Conservation (phyloP, 257 asterid species). For the Solanum clarkiae region DNA sequence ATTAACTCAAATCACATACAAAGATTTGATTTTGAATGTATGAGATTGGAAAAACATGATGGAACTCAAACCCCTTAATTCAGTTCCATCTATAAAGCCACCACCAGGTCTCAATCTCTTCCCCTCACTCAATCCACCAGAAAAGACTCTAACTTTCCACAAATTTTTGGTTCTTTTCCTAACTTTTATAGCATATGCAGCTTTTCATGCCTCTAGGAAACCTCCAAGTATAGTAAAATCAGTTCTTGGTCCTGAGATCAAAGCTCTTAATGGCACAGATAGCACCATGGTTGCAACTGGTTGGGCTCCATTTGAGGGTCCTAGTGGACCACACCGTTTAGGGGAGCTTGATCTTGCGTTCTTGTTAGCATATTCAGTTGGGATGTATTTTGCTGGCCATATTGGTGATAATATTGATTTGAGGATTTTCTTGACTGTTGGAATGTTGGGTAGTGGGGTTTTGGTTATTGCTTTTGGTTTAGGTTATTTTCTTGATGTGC, state of each 20-base stretch:
- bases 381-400: slow-evolving; percentile 87
- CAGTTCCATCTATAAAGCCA: slow-evolving; percentile 6
- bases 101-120: slow-evolving; percentile 67
- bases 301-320: slow-evolving; percentile 83
- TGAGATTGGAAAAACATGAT: slow-evolving; percentile 16
- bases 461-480: slow-evolving; percentile 56
- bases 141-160: slow-evolving; percentile 43
- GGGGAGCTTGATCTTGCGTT: slow-evolving; percentile 94
- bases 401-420: slow-evolving; percentile 68
- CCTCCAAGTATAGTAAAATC: slow-evolving; percentile 98
- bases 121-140: slow-evolving; percentile 41
- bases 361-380: slow-evolving; percentile 59
- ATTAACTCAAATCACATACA: not conserved
- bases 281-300: slow-evolving; percentile 21
- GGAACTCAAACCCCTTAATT: slow-evolving; percentile 26
- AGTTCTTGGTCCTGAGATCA: slow-evolving; percentile 53
- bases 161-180: slow-evolving; percentile 48
- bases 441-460: slow-evolving; percentile 86
- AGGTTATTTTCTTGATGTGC: slow-evolving; percentile 72
- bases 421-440: slow-evolving; percentile 56
- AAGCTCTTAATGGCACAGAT: slow-evolving; percentile 9
- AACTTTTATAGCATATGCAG: slow-evolving; percentile 73
- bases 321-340: slow-evolving; percentile 74
- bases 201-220: slow-evolving; percentile 92
- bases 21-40: not conserved